These are phyloP conservation scores for Xerocomellus dryophilus DNA, from an alignment of 768 basidiomycete genomes.

Conservation along the genomic window DNA sequence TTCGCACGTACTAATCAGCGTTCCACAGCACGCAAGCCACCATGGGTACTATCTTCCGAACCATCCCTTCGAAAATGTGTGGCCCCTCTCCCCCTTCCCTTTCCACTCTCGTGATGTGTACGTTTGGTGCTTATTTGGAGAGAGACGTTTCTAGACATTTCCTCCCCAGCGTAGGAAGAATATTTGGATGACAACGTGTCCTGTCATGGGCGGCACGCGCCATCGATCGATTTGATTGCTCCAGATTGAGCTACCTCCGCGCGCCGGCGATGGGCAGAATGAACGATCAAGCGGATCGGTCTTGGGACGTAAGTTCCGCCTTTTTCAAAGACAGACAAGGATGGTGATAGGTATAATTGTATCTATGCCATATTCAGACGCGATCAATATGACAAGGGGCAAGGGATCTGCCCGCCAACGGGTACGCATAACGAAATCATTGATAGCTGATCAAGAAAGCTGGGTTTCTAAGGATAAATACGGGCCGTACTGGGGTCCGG, in stretches of 20 bases:
- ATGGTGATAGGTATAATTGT: not conserved
- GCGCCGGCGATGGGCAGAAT: conserved; percentile 14
- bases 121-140: not conserved
- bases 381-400: conserved; percentile 6
- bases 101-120: conserved; percentile 9
- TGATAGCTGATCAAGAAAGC: conserved; percentile 28
- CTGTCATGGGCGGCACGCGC: conserved; percentile 9
- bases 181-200: not conserved
- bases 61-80: not conserved
- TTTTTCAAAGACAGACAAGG: conserved; percentile 6
- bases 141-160: not conserved
- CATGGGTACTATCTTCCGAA: not conserved
- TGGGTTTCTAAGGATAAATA: conserved; percentile 24
- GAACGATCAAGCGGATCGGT: conserved; percentile 19
- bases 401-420: conserved; percentile 17
- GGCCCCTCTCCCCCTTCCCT: not conserved
- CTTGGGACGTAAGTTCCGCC: conserved; percentile 7
- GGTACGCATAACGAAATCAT: conserved; percentile 20
- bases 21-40: conserved; percentile 7
- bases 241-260: conserved; percentile 20
- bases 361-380: conserved; percentile 3
- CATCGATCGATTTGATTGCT: conserved; percentile 21
- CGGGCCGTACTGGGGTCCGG: conserved; percentile 10
- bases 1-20: not conserved
- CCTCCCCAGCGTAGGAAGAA: not conserved